These are phyloP conservation scores for Ophiognomonia clavigignenti-juglandacearum DNA, from an alignment of 2,329 filamentous ascomycete species.

Conservation along the genomic window DNA sequence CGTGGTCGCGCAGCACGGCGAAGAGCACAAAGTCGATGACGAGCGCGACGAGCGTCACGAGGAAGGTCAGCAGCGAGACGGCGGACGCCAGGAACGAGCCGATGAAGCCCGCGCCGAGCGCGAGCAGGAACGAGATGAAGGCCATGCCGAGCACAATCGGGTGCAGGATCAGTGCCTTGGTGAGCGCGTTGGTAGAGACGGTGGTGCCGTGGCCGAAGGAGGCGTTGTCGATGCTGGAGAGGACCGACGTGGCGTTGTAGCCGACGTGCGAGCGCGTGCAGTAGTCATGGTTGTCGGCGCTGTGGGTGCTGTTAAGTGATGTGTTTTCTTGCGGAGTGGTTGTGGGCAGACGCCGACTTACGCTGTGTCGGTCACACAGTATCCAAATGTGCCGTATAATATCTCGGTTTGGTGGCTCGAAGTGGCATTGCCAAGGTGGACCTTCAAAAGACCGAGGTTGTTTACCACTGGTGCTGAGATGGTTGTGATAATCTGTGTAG, in stretches of 20 bases:
- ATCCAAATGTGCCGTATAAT: conserved; percentile 57
- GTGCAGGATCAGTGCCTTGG: conserved; percentile 58
- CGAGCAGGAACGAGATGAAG: conserved; percentile 55
- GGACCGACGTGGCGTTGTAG: conserved; percentile 47
- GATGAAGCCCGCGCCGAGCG: conserved; percentile 43
- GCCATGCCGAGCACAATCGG: conserved; percentile 52
- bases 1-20: conserved; percentile 45
- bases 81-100: conserved; percentile 48
- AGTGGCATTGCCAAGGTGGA: conserved; percentile 38
- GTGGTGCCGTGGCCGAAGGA: conserved; percentile 37
- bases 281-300: conserved; percentile 30
- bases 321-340: too few relatives aligned
- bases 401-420: conserved; percentile 30
- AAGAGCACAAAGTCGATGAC: conserved; percentile 56
- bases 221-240: conserved; percentile 32
- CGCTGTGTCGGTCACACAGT: conserved; percentile 35
- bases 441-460: conserved; percentile 47
- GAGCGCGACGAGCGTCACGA: conserved; percentile 43
- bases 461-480: conserved; percentile 57
- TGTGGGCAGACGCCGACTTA: conserved; percentile 2
- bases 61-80: conserved; percentile 43
- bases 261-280: conserved; percentile 48
- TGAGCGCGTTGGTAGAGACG: conserved; percentile 44
- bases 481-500: conserved; percentile 41
- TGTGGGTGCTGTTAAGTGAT: too few relatives aligned